These are phyloP conservation scores for Kwoniella mangroviensis DNA, from an alignment of 768 basidiomycete genomes.

Conservation along the genomic window DNA sequence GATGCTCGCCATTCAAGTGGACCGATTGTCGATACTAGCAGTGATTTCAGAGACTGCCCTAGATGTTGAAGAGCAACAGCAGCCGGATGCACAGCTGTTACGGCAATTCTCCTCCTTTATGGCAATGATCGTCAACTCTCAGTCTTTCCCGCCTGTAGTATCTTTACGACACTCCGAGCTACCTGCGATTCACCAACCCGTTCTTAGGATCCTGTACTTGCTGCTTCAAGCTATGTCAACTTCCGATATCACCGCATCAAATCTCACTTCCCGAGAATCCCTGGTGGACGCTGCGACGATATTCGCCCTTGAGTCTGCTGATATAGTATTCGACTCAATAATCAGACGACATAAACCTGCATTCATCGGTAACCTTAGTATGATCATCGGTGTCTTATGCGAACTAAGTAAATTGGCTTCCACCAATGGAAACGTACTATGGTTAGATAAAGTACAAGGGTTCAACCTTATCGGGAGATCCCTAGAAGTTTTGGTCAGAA, in stretches of 20 bases:
- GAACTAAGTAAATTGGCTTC: constrained; percentile 30
- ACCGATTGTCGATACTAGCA: constrained; percentile 73
- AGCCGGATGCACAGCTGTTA: constrained; percentile 66
- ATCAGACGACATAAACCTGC: constrained; percentile 16
- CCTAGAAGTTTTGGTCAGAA: constrained; percentile 71
- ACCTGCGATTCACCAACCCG: constrained; percentile 74
- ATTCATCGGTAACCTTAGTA: constrained; percentile 33
- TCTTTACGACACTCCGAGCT: constrained; percentile 72
- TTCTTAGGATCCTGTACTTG: constrained; percentile 81
- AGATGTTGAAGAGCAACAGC: constrained; percentile 60
- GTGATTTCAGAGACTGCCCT: constrained; percentile 79
- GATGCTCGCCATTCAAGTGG: constrained; percentile 79
- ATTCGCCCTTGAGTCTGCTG: constrained; percentile 63
- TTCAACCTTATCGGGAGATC: constrained; percentile 76
- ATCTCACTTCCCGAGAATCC: constrained; percentile 64
- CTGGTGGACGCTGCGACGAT: constrained; percentile 65
- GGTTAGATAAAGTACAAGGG: constrained; percentile 81
- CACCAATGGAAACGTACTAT: constrained; percentile 63
- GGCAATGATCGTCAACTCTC: constrained; percentile 71
- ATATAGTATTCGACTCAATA: constrained; percentile 39
- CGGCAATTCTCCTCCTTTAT: constrained; percentile 68
- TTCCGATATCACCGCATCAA: constrained; percentile 3
- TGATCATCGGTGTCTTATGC: constrained; percentile 40
- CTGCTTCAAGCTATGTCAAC: constrained; percentile 68
- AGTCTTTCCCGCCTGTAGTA: constrained; percentile 71